Evolutionary conservation across 306 rosid species (phyloP).

Genomic region (Vigna angularis): DNA sequence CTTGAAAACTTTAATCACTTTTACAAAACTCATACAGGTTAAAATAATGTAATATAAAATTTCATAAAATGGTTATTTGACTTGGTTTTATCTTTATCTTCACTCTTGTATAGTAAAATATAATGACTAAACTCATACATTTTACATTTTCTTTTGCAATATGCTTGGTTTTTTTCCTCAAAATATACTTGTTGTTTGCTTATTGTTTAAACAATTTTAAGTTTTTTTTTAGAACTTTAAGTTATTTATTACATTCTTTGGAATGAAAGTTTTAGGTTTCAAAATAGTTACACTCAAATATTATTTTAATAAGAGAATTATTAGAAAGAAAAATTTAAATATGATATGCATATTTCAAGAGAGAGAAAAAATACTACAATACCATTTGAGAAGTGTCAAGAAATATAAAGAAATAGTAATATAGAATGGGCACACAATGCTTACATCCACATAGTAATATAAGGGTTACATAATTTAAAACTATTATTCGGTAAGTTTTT

Average conservation of each 20-base stretch:
- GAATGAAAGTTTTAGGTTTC: neutral
- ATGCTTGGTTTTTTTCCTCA: neutral
- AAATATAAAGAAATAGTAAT: no score
- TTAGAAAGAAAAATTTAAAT: no score
- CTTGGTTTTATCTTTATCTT: neutral
- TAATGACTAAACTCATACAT: neutral
- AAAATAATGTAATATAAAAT: neutral
- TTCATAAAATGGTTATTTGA: neutral
- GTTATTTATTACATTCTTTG: neutral
- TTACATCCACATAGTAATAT: no score
- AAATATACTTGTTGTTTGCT: neutral
- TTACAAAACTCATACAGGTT: neutral
- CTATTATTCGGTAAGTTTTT: no score
- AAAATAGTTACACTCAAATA: no score
- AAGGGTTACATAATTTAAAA: no score
- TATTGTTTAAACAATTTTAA: neutral
- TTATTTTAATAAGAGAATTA: no score
- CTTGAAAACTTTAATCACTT: neutral
- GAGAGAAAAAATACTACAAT: no score
- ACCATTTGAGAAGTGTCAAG: no score
- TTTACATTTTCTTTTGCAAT: neutral
- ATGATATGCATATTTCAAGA: no score
- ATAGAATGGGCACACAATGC: no score
- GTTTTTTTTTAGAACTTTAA: neutral
- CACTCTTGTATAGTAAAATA: neutral